phyloP scores from a whole-genome alignment of 495 filamentous ascomycete genomes.

The Thermothielavioides terrestris region DNA sequence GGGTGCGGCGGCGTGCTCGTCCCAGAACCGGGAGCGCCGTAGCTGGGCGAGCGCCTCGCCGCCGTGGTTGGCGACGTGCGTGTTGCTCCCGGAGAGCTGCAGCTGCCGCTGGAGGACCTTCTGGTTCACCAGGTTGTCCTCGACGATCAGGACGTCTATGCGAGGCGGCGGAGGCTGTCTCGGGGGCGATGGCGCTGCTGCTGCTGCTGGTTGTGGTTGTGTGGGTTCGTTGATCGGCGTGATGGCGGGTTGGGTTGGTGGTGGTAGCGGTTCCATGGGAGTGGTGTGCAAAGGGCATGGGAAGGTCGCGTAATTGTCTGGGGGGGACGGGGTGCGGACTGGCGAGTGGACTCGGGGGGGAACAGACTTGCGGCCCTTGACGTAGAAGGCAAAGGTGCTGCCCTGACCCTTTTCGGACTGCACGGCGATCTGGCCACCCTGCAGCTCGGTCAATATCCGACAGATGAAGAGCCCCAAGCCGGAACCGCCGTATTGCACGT shows the following conservation, averaged over 20 bases:
- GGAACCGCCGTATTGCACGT: slow-evolving; percentile 73
- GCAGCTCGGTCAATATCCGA: slow-evolving; percentile 65
- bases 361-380: slow-evolving; percentile 36
- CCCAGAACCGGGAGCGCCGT: slow-evolving; percentile 41
- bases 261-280: background rate
- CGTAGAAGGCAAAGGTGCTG: slow-evolving; percentile 79
- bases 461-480: slow-evolving; percentile 80
- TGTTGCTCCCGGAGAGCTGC: slow-evolving; percentile 56
- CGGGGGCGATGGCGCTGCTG: background rate
- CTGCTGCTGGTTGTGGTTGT: background rate
- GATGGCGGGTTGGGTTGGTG: background rate
- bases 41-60: slow-evolving; percentile 57
- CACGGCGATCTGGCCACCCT: slow-evolving; percentile 79
- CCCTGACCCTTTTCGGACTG: slow-evolving; percentile 60
- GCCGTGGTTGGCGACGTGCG: slow-evolving; percentile 70
- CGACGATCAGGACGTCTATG: slow-evolving; percentile 58
- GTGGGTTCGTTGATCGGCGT: background rate
- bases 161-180: background rate
- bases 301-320: background rate
- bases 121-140: slow-evolving; percentile 80
- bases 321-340: background rate
- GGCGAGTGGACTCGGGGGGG: slow-evolving; percentile 1
- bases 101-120: slow-evolving; percentile 65
- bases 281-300: background rate
- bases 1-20: slow-evolving; percentile 10